Evolutionary conservation across 139 green algal species (phyloP).

Genomic region (Chlamydomonas sphaeroides): DNA sequence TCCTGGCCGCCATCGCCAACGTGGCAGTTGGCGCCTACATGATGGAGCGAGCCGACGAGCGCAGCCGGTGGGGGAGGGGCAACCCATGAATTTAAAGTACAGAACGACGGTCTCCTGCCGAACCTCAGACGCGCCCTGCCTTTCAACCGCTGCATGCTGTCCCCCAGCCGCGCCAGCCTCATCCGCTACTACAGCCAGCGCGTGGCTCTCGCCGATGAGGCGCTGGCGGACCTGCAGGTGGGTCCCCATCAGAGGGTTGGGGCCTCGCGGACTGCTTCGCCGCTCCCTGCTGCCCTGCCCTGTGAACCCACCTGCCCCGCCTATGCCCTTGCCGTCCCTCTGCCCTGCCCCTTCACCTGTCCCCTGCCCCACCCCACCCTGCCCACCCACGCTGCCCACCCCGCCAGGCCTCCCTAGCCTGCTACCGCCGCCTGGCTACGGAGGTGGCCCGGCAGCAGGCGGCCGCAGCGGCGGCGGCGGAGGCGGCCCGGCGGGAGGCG

Average conservation of each 20-base stretch:
- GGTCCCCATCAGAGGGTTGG: too few species aligned
- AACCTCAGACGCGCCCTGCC: too few species aligned
- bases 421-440: not conserved
- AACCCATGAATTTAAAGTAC: too few species aligned
- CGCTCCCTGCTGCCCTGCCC: too few species aligned
- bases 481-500: not conserved
- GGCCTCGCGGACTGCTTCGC: too few species aligned
- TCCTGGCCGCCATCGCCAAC: not conserved
- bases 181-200: constrained; percentile 25
- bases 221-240: constrained; percentile 1
- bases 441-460: not conserved
- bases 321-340: not conserved
- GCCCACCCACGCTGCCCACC: too few species aligned
- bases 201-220: not conserved
- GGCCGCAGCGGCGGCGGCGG: not conserved
- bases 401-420: not conserved
- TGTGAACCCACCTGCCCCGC: not conserved
- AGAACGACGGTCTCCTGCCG: too few species aligned
- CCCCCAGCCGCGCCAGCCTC: constrained; percentile 19
- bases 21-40: constrained; percentile 10
- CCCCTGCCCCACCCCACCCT: too few species aligned
- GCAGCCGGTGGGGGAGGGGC: too few species aligned
- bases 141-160: too few species aligned
- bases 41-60: constrained; percentile 25
- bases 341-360: too few species aligned